A percentile compares a stretch with the other conserved stretches of the same genome.
Conservation (phyloP, 208 protist species). For the Trypanosoma vivax region DNA sequence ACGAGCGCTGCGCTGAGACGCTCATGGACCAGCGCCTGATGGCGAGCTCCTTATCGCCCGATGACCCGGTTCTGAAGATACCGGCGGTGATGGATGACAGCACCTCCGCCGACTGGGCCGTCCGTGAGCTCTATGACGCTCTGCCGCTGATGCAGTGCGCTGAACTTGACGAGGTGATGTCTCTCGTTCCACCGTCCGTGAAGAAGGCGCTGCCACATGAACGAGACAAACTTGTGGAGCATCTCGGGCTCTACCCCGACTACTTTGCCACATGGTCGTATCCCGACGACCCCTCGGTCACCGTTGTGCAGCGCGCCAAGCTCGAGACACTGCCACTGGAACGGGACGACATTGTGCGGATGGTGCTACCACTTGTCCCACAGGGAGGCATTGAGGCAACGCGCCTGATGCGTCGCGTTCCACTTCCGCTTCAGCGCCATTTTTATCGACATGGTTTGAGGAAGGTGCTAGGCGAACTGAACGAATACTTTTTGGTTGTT, state of each 20-base stretch:
- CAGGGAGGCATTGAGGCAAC: slow-evolving; percentile 51
- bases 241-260: slow-evolving; percentile 47
- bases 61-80: slow-evolving; percentile 62
- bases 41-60: slow-evolving; percentile 38
- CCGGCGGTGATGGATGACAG: slow-evolving; percentile 48
- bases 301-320: slow-evolving; percentile 70
- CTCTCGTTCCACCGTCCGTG: slow-evolving; percentile 57
- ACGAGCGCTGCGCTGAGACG: slow-evolving; percentile 76
- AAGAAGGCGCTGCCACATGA: slow-evolving; percentile 50
- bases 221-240: slow-evolving; percentile 25
- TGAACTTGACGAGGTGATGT: slow-evolving; percentile 69
- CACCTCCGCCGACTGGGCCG: slow-evolving; percentile 57
- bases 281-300: slow-evolving; percentile 58
- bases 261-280: slow-evolving; percentile 75
- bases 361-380: slow-evolving; percentile 61
- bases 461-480: slow-evolving; percentile 47
- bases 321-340: slow-evolving; percentile 44
- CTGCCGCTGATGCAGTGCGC: slow-evolving; percentile 79
- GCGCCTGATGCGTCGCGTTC: slow-evolving; percentile 48
- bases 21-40: slow-evolving; percentile 57
- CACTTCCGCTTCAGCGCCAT: slow-evolving; percentile 70
- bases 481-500: slow-evolving; percentile 51
- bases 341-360: slow-evolving; percentile 45
- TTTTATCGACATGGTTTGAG: slow-evolving; percentile 69
- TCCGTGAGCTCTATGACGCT: slow-evolving; percentile 81